These are phyloP conservation scores for Starmerella sp. DNA, from an alignment of 805 yeast species.

Conservation along the genomic window DNA sequence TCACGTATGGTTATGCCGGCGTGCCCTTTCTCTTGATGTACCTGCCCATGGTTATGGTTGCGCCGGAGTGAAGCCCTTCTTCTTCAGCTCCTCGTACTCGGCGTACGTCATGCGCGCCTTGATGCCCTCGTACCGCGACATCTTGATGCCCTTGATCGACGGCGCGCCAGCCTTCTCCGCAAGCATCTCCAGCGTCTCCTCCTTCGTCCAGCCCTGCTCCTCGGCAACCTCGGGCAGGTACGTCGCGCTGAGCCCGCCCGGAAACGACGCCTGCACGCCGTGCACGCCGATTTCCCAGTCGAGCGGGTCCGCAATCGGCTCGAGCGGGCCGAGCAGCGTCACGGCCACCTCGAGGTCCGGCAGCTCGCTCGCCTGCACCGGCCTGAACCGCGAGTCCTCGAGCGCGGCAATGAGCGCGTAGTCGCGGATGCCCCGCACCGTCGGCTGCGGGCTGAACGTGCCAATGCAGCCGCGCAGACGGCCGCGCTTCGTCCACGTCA, in stretches of 20 bases:
- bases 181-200: conserved; percentile 58
- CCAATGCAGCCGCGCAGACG: conserved; percentile 86
- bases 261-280: conserved; percentile 58
- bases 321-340: conserved; percentile 53
- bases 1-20: no score
- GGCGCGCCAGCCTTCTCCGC: conserved; percentile 50
- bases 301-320: conserved; percentile 38
- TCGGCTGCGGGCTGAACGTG: conserved; percentile 50
- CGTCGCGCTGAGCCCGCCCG: conserved; percentile 50
- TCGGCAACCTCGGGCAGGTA: conserved; percentile 82
- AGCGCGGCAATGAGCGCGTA: conserved; percentile 64
- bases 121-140: conserved; percentile 47
- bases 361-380: conserved; percentile 49
- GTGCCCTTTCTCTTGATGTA: no score
- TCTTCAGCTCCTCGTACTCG: conserved; percentile 28
- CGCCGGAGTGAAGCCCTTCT: background rate
- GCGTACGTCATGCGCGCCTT: conserved; percentile 36
- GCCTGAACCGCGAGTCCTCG: conserved; percentile 66
- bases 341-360: conserved; percentile 43
- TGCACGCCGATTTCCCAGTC: conserved; percentile 79
- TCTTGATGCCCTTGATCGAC: conserved; percentile 32
- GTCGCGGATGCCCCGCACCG: conserved; percentile 47
- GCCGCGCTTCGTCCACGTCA: conserved; percentile 58
- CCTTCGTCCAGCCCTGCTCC: conserved; percentile 74
- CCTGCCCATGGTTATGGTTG: no score